These are phyloP conservation scores for Mycena capillaripes DNA, from an alignment of 768 basidiomycete species.

Conservation along the genomic window DNA sequence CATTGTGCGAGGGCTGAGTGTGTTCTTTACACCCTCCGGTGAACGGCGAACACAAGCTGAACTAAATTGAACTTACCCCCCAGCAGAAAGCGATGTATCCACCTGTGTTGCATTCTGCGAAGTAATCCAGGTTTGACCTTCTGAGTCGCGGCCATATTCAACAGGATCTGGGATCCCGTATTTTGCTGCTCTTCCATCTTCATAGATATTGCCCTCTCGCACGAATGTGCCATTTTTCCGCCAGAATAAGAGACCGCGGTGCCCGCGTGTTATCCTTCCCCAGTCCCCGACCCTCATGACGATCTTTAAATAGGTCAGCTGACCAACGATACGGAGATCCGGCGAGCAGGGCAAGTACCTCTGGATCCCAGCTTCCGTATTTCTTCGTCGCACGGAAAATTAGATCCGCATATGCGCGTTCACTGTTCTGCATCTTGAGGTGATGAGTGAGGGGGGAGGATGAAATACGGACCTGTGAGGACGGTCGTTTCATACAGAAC, in stretches of 20 bases:
- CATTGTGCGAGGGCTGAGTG: neutral
- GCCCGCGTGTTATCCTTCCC: constrained; percentile 43
- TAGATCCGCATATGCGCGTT: constrained; percentile 47
- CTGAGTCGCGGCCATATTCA: constrained; percentile 33
- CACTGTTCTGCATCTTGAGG: constrained; percentile 36
- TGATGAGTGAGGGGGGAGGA: too few species aligned
- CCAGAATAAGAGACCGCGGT: constrained; percentile 38
- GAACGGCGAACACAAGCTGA: too few species aligned
- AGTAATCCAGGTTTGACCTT: constrained; percentile 46
- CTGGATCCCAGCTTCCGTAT: constrained; percentile 51
- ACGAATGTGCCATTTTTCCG: constrained; percentile 43
- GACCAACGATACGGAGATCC: neutral
- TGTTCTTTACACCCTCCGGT: too few species aligned
- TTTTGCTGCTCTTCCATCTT: constrained; percentile 41
- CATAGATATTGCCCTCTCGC: constrained; percentile 50
- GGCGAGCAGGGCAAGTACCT: constrained; percentile 26
- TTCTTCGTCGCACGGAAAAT: constrained; percentile 46
- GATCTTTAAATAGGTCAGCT: neutral
- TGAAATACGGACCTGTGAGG: too few species aligned
- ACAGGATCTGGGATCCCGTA: constrained; percentile 42
- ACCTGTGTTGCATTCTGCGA: constrained; percentile 43
- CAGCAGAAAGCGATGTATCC: constrained; percentile 28
- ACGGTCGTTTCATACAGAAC: too few species aligned
- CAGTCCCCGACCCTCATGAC: constrained; percentile 46
- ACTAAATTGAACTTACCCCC: too few species aligned